Conservation (phyloP, 169 alveolate genomes). For the Cryptosporidium sp. region DNA sequence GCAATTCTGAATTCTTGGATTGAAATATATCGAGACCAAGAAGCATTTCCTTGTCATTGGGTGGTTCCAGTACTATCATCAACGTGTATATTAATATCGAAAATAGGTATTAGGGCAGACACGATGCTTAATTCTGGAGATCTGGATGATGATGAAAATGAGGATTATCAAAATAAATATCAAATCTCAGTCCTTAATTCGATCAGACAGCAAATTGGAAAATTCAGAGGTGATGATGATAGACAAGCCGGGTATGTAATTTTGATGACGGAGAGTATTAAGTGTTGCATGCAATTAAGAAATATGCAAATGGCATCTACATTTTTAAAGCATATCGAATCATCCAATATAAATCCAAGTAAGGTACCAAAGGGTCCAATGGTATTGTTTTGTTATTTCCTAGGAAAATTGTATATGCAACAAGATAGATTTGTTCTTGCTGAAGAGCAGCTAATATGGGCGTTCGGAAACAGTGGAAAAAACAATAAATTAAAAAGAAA, state of each 20-base stretch:
- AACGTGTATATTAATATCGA: slow-evolving; percentile 35
- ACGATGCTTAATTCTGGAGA: slow-evolving; percentile 36
- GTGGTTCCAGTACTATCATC: slow-evolving; percentile 55
- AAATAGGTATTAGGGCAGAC: slow-evolving; percentile 60
- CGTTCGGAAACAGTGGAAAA: slow-evolving; percentile 78
- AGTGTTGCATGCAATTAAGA: slow-evolving; percentile 89
- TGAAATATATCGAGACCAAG: slow-evolving; percentile 68
- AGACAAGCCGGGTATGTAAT: slow-evolving; percentile 87
- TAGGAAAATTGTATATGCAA: slow-evolving; percentile 87
- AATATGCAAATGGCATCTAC: slow-evolving; percentile 91
- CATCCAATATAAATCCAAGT: slow-evolving; percentile 82
- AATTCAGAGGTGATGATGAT: slow-evolving; percentile 87
- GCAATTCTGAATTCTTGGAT: slow-evolving; percentile 65
- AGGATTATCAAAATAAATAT: slow-evolving; percentile 70
- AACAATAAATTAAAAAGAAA: slow-evolving; percentile 81
- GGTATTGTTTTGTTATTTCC: slow-evolving; percentile 85
- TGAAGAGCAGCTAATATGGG: slow-evolving; percentile 80
- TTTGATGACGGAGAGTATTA: slow-evolving; percentile 85
- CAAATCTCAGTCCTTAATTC: slow-evolving; percentile 83
- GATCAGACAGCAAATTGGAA: slow-evolving; percentile 85
- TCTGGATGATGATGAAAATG: slow-evolving; percentile 52
- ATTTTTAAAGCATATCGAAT: slow-evolving; percentile 85
- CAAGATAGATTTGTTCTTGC: slow-evolving; percentile 83
- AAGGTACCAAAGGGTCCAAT: slow-evolving; percentile 86
- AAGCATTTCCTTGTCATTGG: slow-evolving; percentile 73